Evolutionary conservation across 2,329 filamentous ascomycete species (phyloP).

Genomic region (Cercospora sp.): DNA sequence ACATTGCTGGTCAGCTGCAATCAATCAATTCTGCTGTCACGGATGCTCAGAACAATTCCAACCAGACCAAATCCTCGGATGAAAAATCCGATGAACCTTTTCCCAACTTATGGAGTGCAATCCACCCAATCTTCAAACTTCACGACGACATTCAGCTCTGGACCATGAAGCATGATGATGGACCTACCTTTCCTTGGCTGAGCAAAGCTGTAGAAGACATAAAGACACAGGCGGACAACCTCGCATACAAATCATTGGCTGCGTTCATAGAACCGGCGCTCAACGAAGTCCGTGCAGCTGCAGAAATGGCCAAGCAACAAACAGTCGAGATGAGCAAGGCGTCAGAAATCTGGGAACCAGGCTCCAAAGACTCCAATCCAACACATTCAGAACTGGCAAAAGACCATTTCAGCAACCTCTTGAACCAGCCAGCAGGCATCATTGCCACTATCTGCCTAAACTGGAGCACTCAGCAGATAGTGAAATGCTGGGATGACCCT

Average conservation of each 20-base stretch:
- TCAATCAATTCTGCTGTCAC: background rate
- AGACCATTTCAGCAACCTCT: constrained; percentile 79
- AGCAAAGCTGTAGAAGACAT: constrained; percentile 11
- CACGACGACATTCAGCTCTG: constrained; percentile 75
- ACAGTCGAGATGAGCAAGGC: constrained; percentile 1
- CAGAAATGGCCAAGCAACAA: constrained; percentile 67
- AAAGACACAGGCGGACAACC: constrained; percentile 3
- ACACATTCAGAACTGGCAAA: constrained; percentile 83
- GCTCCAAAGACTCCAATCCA: constrained; percentile 78
- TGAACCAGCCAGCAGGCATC: constrained; percentile 78
- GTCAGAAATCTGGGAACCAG: constrained; percentile 35
- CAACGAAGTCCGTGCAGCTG: constrained; percentile 74
- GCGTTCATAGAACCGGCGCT: constrained; percentile 78
- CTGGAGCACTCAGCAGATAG: constrained; percentile 1
- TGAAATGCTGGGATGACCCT: constrained; percentile 4
- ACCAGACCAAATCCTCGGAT: background rate
- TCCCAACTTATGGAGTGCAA: constrained; percentile 65
- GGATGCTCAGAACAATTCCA: background rate
- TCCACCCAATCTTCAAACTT: constrained; percentile 85
- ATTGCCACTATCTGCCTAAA: background rate
- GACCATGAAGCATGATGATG: constrained; percentile 3
- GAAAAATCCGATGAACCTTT: background rate
- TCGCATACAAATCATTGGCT: constrained; percentile 6
- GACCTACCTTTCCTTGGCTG: constrained; percentile 4
- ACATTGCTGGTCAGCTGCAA: background rate